Evolutionary conservation across 139 green algal genomes (phyloP), one percentile per base, ranked within the genome.

Genomic region (Chlamydomonas eustigma): DNA sequence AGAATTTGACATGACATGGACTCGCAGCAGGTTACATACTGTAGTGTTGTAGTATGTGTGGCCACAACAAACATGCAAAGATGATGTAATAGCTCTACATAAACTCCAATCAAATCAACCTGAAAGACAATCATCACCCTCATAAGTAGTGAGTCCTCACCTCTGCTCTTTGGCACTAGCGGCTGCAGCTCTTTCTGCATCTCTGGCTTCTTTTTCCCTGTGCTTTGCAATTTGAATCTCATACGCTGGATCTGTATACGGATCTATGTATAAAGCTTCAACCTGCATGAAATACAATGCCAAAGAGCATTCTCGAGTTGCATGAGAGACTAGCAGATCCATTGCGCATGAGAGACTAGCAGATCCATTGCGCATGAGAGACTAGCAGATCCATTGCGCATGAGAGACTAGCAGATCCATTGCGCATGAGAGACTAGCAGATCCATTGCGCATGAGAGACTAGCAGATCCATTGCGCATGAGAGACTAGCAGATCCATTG

Each of bases 231-330:
- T 3, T n/a, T 78, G 73, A 2, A 44, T 50, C n/a, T 78, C 52
- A 37, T 78, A 78, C 18, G 35, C 35, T 38, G 73, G 52, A 58
- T 78, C 35, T 2, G 22, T 64, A 37, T 78, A 78, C 2, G 73
- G 73, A 52, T 78, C 73, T 3, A 73, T 36, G 2, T 65, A 72
- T 32, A 37, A 50, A 28, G 34, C 36, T 58, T 78, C 58, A 6
- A 64, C 2, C 73, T 78, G 73, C 34, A 70, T 22, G 58, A 12
- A 58, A 58, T n/a, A n/a, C n/a, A n/a, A n/a, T n/a, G n/a, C n/a
- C n/a, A n/a, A n/a, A n/a, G n/a, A n/a, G n/a, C n/a, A n/a, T n/a
- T n/a, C n/a, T n/a, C n/a, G n/a, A n/a, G n/a, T n/a, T n/a, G n/a
- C n/a, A n/a, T n/a, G n/a, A n/a, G n/a, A n/a, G n/a, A n/a, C n/a